Base-by-base conservation (phyloP, 768 basidiomycete genomes). In the Gloeostereum incarnatum region DNA sequence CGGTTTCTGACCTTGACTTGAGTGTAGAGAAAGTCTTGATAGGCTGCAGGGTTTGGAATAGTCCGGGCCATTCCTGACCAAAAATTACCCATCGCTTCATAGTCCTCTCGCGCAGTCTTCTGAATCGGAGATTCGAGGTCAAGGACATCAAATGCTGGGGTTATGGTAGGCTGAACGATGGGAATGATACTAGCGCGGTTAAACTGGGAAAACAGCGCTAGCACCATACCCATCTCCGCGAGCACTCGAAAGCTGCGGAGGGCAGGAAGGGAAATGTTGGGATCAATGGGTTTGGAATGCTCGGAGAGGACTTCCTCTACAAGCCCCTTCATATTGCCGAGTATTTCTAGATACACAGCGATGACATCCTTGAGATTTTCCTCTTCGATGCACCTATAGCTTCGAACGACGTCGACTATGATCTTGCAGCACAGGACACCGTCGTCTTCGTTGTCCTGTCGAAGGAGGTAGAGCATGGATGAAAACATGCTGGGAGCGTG, bases 371-470 rank as follows among this genome's bases (percentile, higher is more conserved):
- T 60, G 33, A 91, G 68, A 36, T 77, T 69, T 6, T 86, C 78
- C 46, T 89, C 88, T 11, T 76, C 74, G 34, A 84, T 61, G 7
- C 71, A 59, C 49, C 84, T 75, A 55, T 84, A 87, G 36, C 71
- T 75, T 35, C 94, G 78, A 51, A 87, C 75, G 16, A 92, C 69
- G 60, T 99, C 94, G 42, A 90, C 81, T 51, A 96, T 69, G 40
- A 81, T 84, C 62, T 97, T 98, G 71, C 92, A 89, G 39, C 83
- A 85, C 2, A 80, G 71, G 22, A 83, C 71, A 2, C 88, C 96
- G 52, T 92, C 93, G 55, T 99, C 96, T 60, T 99, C 96, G 55
- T 96, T 97, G 63, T 99, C 96, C 47, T 75, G 65, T 18, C 84
- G 80, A 21, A 98, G 69, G 37, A 91, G 66, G 45, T 88, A 71